Evolutionary conservation across 1,284 basidiomycete genomes (phyloP).

Genomic region (Ustilago trichophora): DNA sequence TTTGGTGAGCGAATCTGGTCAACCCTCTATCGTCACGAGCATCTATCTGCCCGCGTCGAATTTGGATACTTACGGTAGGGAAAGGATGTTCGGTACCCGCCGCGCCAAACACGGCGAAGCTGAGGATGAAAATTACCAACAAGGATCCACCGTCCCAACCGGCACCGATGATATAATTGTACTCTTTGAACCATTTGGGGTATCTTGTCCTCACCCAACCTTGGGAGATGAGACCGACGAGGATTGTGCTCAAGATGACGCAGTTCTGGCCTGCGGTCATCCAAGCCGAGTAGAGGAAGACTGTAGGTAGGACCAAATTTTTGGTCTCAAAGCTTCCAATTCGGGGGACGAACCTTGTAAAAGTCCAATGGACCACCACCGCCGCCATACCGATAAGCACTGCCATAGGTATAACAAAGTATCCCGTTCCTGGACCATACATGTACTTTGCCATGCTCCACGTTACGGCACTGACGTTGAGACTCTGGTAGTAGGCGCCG

Average conservation of each 20-base stretch:
- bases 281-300: conserved; percentile 25
- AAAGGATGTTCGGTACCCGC: conserved; percentile 68
- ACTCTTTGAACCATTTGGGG: conserved; percentile 69
- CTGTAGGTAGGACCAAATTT: conserved; percentile 19
- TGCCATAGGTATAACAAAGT: conserved; percentile 42
- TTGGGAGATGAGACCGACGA: conserved; percentile 73
- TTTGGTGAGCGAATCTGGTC: too few species aligned
- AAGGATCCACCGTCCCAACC: conserved; percentile 70
- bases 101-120: conserved; percentile 76
- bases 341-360: conserved; percentile 9
- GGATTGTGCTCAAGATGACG: conserved; percentile 70
- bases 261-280: conserved; percentile 73
- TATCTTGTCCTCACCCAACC: conserved; percentile 73
- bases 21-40: too few species aligned
- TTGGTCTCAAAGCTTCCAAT: conserved; percentile 14
- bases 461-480: conserved; percentile 33
- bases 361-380: conserved; percentile 24
- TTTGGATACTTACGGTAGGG: conserved; percentile 8
- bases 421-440: conserved; percentile 23
- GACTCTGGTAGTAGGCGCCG: conserved; percentile 27
- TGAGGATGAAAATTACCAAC: conserved; percentile 75
- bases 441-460: conserved; percentile 47
- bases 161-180: conserved; percentile 77
- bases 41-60: too few species aligned
- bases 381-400: conserved; percentile 23